Evolutionary conservation across 225 moss, liverwort and hornwort genomes (phyloP), one percentile per base, ranked within the genome.

Genomic region (Ulota crispa): DNA sequence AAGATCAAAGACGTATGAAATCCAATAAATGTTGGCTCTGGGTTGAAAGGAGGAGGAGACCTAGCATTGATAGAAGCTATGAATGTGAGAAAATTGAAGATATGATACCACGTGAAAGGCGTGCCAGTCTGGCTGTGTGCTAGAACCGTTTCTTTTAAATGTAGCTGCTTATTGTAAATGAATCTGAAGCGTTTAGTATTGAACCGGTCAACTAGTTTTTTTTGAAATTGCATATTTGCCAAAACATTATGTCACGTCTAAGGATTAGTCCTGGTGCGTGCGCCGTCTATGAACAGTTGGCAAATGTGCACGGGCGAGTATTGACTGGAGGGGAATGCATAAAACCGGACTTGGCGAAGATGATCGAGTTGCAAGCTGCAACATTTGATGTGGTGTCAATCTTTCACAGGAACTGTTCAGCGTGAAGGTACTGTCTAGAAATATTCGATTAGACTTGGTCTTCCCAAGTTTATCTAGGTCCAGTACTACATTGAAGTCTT

Each of bases 401-500:
- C 72, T 14, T 64, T 50, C 11, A 76, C 71, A 70, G 70, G 30
- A 52, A 76, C 18, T 64, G 54, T 16, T 39, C 18, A 36, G 10
- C 3, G 3, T 42, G 14, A 45, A 45, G 66, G 28, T 23, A 78
- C 13, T n/a, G n/a, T n/a, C n/a, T 41, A 6, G 14, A 55, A 53
- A 41, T 43, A 64, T 65, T 70, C 43, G 64, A 1, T 1, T 47
- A 1, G 86, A 79, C 86, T 61, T 8, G 27, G 82, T 86, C 79
- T n/a, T 2, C 32, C 2, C 0, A 32, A 30, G 65, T 36, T 59
- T 77, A 20, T 27, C 16, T 30, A 66, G 54, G 41, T 42, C 81
- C 73, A 54, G 55, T 28, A 55, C 55, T 54, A 32, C 59, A 59
- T 67, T 31, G 34, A 54, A 21, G 65, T 54, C 27, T 63, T 68